phyloP scores from a whole-genome alignment of 192 early-diverging fungal genomes.

The Linnemannia elongata region DNA sequence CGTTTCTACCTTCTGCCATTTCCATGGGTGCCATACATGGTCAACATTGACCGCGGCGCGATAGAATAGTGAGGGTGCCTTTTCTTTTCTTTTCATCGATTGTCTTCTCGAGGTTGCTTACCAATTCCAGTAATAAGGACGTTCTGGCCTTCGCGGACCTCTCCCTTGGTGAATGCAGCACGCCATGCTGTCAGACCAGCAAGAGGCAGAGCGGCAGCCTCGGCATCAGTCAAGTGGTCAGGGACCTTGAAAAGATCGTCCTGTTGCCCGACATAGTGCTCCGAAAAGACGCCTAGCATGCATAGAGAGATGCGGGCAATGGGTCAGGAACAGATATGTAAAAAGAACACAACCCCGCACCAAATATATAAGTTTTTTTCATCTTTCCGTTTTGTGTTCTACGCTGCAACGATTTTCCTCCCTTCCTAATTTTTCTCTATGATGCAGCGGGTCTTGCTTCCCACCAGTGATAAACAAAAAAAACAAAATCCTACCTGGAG shows the following conservation, averaged over 20 bases:
- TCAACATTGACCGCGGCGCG: too few relatives aligned
- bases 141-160: conserved; percentile 59
- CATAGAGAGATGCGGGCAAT: neutral
- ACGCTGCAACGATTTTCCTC: neutral
- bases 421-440: conserved; percentile 7
- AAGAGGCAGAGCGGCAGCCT: conserved; percentile 76
- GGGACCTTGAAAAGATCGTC: conserved; percentile 63
- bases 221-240: conserved; percentile 64
- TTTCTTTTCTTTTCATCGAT: neutral
- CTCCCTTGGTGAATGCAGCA: conserved; percentile 38
- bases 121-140: conserved; percentile 77
- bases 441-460: conserved; percentile 5
- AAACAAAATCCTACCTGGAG: conserved; percentile 3
- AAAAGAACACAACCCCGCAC: too few relatives aligned
- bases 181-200: conserved; percentile 67
- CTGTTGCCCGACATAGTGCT: conserved; percentile 58
- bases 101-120: neutral
- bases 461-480: conserved; percentile 33
- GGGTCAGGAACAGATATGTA: conserved; percentile 26
- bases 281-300: conserved; percentile 65
- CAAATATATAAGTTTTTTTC: neutral
- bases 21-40: neutral
- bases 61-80: neutral
- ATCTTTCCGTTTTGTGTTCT: too few relatives aligned
- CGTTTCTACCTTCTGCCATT: conserved; percentile 1